phyloP scores from a whole-genome alignment of 2,329 filamentous ascomycete genomes.

The Alternaria metachromatica region DNA sequence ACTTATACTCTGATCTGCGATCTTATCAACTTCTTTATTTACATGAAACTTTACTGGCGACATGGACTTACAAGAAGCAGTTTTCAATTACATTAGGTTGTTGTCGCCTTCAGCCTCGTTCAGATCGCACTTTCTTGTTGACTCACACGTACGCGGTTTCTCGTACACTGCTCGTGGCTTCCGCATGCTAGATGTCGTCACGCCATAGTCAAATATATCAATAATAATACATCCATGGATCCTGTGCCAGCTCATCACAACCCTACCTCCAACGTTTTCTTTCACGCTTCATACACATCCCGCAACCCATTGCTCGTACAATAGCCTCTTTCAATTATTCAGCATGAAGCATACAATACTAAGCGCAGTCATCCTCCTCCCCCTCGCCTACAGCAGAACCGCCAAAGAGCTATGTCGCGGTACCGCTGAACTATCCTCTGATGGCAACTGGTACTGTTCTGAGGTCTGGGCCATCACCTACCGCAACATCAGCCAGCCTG shows the following conservation, averaged over 20 bases:
- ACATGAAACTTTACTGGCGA: not conserved
- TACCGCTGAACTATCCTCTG: slow-evolving; percentile 40
- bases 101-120: not conserved
- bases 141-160: not conserved
- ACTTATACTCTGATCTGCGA: slow-evolving; percentile 45
- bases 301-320: slow-evolving; percentile 11
- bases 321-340: slow-evolving; percentile 11
- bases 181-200: not conserved
- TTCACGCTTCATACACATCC: not conserved
- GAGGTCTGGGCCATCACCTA: slow-evolving; percentile 73
- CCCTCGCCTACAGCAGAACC: slow-evolving; percentile 31
- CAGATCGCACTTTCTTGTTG: not conserved
- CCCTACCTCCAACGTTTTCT: not conserved
- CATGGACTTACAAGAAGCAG: slow-evolving; percentile 17
- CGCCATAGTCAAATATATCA: not conserved
- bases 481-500: slow-evolving; percentile 64
- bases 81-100: not conserved
- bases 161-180: not conserved
- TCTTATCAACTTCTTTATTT: slow-evolving; percentile 6
- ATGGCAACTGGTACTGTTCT: slow-evolving; percentile 71
- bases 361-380: slow-evolving; percentile 15
- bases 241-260: not conserved
- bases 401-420: slow-evolving; percentile 43
- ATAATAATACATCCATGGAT: not conserved
- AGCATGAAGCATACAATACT: slow-evolving; percentile 30